Percentiles rank a stretch among this genome's conserved stretches.
Conservation (phyloP, 2,329 filamentous ascomycete species). For the Alternaria incomplexa region DNA sequence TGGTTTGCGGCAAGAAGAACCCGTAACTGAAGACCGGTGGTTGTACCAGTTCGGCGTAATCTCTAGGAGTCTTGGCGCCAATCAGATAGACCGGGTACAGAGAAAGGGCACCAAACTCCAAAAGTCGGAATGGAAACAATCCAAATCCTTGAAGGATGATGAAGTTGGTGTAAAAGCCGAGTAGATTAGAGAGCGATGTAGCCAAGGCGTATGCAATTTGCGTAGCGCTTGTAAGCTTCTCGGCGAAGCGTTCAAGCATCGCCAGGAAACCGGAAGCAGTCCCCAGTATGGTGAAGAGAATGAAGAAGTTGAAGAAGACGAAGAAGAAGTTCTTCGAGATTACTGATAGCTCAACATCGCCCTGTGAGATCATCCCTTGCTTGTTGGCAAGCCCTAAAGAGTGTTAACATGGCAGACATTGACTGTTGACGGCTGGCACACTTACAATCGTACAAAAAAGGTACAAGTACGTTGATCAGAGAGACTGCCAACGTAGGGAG, state of each 20-base stretch:
- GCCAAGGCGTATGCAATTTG: slow-evolving; percentile 79
- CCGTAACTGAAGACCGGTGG: slow-evolving; percentile 94
- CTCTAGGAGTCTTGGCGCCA: slow-evolving; percentile 83
- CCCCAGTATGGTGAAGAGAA: slow-evolving; percentile 88
- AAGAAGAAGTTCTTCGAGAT: slow-evolving; percentile 99
- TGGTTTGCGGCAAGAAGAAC: slow-evolving; percentile 90
- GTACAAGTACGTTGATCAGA: slow-evolving; percentile 85
- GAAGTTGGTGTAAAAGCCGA: slow-evolving; percentile 89
- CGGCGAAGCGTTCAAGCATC: slow-evolving; percentile 67
- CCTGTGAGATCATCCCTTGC: slow-evolving; percentile 94
- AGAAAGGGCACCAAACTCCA: slow-evolving; percentile 85
- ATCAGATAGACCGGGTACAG: slow-evolving; percentile 82
- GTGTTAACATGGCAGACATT: slow-evolving; percentile 4
- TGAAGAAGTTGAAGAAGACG: slow-evolving; percentile 98
- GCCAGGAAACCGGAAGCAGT: slow-evolving; percentile 77
- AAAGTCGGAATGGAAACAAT: slow-evolving; percentile 86
- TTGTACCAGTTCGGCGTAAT: slow-evolving; percentile 80
- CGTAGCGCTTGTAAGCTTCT: slow-evolving; percentile 79
- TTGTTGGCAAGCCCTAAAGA: slow-evolving; percentile 74
- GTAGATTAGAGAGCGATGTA: slow-evolving; percentile 72
- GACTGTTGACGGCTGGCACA: slow-evolving; percentile 3
- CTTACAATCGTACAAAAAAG: slow-evolving; percentile 89
- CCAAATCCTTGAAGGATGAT: slow-evolving; percentile 94
- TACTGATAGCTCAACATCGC: slow-evolving; percentile 90
- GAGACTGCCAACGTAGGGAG: slow-evolving; percentile 86